Evolutionary conservation across 2,329 filamentous ascomycete species (phyloP).

Genomic region (Cercospora brassicicola): DNA sequence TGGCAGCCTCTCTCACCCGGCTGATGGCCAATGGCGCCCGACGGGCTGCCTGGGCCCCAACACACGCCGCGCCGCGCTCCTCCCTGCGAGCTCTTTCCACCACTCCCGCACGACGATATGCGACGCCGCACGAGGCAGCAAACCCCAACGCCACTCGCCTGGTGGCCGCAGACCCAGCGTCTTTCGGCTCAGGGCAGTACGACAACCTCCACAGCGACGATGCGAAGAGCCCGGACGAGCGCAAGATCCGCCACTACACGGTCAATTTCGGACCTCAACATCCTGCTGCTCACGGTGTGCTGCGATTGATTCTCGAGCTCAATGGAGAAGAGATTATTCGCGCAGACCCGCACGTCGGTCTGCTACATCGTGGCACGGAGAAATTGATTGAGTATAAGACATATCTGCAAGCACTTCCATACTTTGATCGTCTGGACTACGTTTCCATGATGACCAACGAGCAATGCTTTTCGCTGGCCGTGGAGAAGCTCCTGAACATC

Average conservation of each 20-base stretch:
- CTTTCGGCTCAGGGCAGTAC: conserved; percentile 57
- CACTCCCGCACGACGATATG: conserved; percentile 62
- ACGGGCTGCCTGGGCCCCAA: conserved; percentile 37
- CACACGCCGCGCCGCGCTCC: conserved; percentile 34
- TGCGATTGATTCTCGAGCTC: conserved; percentile 94
- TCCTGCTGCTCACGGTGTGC: conserved; percentile 95
- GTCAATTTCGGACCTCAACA: conserved; percentile 99
- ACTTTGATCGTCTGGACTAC: conserved; percentile 98
- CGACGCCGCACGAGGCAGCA: conserved; percentile 50
- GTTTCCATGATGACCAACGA: conserved; percentile 99
- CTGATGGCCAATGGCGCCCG: conserved; percentile 67
- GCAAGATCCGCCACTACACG: conserved; percentile 97
- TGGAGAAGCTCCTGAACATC: conserved; percentile 96
- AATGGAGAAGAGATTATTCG: conserved; percentile 97
- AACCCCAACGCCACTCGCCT: conserved; percentile 40
- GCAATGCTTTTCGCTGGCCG: conserved; percentile 91
- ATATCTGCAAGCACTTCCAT: conserved; percentile 94
- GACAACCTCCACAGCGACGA: conserved; percentile 48
- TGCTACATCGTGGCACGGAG: conserved; percentile 95
- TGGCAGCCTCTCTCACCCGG: conserved; percentile 71
- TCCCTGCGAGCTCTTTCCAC: conserved; percentile 64
- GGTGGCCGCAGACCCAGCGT: conserved; percentile 60
- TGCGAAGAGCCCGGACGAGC: conserved; percentile 55
- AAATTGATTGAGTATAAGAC: conserved; percentile 99
- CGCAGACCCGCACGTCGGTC: conserved; percentile 92